Percentiles rank a stretch among this genome's conserved stretches.
Evolutionary conservation across 139 green algal species (phyloP).

Genomic region (Auxenochlorella pyrenoidosa): DNA sequence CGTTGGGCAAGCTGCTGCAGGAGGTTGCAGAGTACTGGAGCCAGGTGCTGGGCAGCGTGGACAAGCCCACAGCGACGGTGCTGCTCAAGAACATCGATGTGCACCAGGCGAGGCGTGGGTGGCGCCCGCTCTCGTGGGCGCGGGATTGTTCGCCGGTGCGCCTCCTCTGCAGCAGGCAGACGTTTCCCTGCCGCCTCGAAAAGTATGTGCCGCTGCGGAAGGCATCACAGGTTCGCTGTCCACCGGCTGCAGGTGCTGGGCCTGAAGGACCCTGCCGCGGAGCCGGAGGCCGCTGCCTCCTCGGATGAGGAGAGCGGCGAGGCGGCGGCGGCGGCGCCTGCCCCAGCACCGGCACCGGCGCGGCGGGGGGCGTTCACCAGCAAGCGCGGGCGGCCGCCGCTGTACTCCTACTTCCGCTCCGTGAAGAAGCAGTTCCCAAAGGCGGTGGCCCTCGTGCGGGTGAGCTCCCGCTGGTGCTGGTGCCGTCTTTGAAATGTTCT

Average conservation of each 20-base stretch:
- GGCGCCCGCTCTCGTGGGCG: not conserved
- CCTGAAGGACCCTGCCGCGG: not conserved
- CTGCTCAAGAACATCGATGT: constrained; percentile 52
- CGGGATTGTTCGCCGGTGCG: too few species aligned
- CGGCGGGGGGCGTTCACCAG: not conserved
- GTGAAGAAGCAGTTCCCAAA: constrained; percentile 56
- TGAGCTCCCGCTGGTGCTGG: constrained; percentile 15
- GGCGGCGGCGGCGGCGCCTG: not conserved
- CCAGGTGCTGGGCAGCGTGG: constrained; percentile 48
- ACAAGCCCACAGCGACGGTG: constrained; percentile 46
- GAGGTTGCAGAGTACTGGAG: constrained; percentile 58
- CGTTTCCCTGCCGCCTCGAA: not conserved
- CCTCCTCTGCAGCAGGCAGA: not conserved
- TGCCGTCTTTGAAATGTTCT: too few species aligned
- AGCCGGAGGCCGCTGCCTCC: not conserved
- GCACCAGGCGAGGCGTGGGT: not conserved
- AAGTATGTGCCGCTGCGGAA: not conserved
- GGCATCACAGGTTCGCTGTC: not conserved
- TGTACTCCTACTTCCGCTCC: constrained; percentile 41
- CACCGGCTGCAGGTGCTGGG: not conserved
- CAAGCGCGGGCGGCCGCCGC: constrained; percentile 9
- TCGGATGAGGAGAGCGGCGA: not conserved
- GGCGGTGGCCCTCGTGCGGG: constrained; percentile 58
- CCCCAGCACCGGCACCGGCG: not conserved
- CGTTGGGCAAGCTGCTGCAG: constrained; percentile 19